Conservation (phyloP, 139 green algal species). For the Micromonas commoda region DNA sequence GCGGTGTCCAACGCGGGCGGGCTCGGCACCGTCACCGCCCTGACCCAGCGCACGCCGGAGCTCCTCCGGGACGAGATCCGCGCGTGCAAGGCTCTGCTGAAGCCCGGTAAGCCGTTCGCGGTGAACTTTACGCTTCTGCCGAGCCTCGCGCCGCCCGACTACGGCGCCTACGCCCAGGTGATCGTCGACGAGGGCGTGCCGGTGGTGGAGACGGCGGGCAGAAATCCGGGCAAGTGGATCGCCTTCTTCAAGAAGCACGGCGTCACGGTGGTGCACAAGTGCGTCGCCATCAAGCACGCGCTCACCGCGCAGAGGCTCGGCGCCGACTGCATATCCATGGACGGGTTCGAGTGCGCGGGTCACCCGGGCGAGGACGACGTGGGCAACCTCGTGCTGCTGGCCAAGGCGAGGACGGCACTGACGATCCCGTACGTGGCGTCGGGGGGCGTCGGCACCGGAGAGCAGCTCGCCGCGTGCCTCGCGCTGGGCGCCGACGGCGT, state of each 20-base stretch:
- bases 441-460: conserved; percentile 24
- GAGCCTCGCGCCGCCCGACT: conserved; percentile 24
- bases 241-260: conserved; percentile 9
- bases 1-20: conserved; percentile 26
- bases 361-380: conserved; percentile 30
- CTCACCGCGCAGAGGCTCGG: conserved; percentile 20
- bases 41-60: conserved; percentile 24
- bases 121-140: conserved; percentile 33
- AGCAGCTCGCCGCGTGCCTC: conserved; percentile 28
- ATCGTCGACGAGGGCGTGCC: conserved; percentile 21
- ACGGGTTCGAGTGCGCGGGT: conserved; percentile 31
- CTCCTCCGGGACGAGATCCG: conserved; percentile 22
- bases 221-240: conserved; percentile 1
- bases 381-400: conserved; percentile 10
- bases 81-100: too few species aligned
- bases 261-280: conserved; percentile 26
- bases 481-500: conserved; percentile 26
- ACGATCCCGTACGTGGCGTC: conserved; percentile 26
- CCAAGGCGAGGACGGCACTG: background rate
- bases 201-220: conserved; percentile 28
- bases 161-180: conserved; percentile 20
- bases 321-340: conserved; percentile 21
- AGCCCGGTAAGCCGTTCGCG: conserved; percentile 19
- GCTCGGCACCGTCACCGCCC: conserved; percentile 25
- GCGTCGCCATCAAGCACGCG: conserved; percentile 18